These are phyloP conservation scores for Prinsepia uniflora DNA, from an alignment of 306 rosid genomes.

Conservation along the genomic window DNA sequence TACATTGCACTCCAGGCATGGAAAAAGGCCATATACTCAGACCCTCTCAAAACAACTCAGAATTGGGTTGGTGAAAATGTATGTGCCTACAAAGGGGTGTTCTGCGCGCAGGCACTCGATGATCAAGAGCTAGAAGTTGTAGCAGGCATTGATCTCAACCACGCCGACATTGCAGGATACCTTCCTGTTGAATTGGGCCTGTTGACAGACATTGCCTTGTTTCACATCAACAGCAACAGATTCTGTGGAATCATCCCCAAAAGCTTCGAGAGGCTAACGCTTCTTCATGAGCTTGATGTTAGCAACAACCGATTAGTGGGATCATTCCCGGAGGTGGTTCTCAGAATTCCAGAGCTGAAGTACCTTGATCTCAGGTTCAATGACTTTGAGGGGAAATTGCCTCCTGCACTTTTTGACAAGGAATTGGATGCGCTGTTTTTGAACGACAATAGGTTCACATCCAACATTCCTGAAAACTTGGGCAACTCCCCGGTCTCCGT, in stretches of 20 bases:
- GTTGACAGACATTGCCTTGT: slow-evolving; percentile 23
- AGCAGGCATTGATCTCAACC: slow-evolving; percentile 30
- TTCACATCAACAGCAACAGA: slow-evolving; percentile 33
- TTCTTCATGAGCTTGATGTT: slow-evolving; percentile 29
- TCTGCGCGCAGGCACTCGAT: slow-evolving; percentile 24
- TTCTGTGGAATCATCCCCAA: slow-evolving; percentile 33
- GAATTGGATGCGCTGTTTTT: slow-evolving; percentile 53
- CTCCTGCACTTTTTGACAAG: slow-evolving; percentile 23
- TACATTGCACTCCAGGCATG: slow-evolving; percentile 38
- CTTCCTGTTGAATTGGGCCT: slow-evolving; percentile 35
- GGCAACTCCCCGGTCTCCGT: slow-evolving; percentile 55
- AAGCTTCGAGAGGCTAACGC: slow-evolving; percentile 21
- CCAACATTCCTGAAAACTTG: slow-evolving; percentile 51
- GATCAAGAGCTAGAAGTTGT: slow-evolving; percentile 24
- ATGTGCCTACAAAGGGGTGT: slow-evolving; percentile 29
- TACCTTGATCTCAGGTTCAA: slow-evolving; percentile 32
- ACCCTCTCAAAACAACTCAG: slow-evolving; percentile 23
- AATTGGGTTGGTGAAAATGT: slow-evolving; percentile 30
- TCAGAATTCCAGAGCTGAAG: slow-evolving; percentile 18
- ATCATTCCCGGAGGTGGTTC: slow-evolving; percentile 23
- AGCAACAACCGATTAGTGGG: slow-evolving; percentile 37
- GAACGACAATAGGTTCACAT: slow-evolving; percentile 57
- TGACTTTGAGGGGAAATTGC: slow-evolving; percentile 27
- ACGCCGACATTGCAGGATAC: slow-evolving; percentile 34
- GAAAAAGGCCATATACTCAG: slow-evolving; percentile 25